These are phyloP conservation scores for Ceraceosorus guamensis DNA, from an alignment of 1,284 basidiomycete species.

Conservation along the genomic window DNA sequence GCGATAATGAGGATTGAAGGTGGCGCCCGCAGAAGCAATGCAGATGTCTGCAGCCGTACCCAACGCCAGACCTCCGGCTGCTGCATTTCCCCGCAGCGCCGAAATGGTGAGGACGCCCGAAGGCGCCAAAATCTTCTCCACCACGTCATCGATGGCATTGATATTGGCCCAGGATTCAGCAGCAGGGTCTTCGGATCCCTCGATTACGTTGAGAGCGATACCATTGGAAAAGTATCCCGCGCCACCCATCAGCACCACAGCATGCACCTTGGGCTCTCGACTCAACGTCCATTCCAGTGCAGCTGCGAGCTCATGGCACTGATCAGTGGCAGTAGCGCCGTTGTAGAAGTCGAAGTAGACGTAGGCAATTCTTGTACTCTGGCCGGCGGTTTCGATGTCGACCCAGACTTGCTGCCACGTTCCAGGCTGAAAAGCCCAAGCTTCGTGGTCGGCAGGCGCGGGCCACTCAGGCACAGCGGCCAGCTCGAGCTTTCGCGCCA, in stretches of 20 bases:
- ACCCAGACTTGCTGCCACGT: slow-evolving; percentile 53
- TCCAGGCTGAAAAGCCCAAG: slow-evolving; percentile 31
- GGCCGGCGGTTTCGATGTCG: slow-evolving; percentile 39
- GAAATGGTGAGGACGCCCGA: slow-evolving; percentile 51
- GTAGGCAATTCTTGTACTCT: slow-evolving; percentile 40
- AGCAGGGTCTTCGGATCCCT: slow-evolving; percentile 48
- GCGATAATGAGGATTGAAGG: slow-evolving; percentile 52
- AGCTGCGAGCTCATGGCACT: slow-evolving; percentile 49
- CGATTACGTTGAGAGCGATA: slow-evolving; percentile 53
- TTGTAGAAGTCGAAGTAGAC: slow-evolving; percentile 54
- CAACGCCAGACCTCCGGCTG: slow-evolving; percentile 53
- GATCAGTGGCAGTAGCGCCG: slow-evolving; percentile 51
- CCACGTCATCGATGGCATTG: slow-evolving; percentile 48
- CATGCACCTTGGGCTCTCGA: slow-evolving; percentile 42
- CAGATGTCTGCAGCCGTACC: slow-evolving; percentile 52
- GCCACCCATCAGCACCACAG: slow-evolving; percentile 50
- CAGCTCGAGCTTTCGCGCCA: slow-evolving; percentile 32
- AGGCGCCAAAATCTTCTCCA: slow-evolving; percentile 46
- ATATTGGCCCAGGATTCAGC: slow-evolving; percentile 53
- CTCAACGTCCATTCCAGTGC: slow-evolving; percentile 49
- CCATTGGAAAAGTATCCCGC: slow-evolving; percentile 52
- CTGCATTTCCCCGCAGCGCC: slow-evolving; percentile 52
- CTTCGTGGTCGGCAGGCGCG: slow-evolving; percentile 15
- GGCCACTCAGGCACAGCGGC: slow-evolving; percentile 49
- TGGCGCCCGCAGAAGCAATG: slow-evolving; percentile 48